These are phyloP conservation scores for Microsporum audouinii DNA, from an alignment of 2,329 filamentous ascomycete genomes.

Conservation along the genomic window DNA sequence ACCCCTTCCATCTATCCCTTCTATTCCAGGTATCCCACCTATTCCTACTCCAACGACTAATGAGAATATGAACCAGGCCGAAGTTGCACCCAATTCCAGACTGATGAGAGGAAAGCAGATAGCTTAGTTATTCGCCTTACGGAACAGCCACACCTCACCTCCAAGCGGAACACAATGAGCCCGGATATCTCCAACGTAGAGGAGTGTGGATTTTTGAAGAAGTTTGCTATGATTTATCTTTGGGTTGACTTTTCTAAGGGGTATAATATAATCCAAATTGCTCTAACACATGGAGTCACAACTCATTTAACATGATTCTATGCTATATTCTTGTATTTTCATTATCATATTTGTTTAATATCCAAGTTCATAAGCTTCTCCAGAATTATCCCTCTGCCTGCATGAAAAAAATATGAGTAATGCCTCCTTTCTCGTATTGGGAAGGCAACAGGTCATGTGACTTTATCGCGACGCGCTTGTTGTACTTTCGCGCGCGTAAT, in stretches of 20 bases:
- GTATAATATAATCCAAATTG: neutral
- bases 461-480: neutral
- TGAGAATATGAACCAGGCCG: neutral
- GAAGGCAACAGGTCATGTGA: neutral
- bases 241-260: neutral
- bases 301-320: constrained; percentile 1
- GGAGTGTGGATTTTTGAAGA: neutral
- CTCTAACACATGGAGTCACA: neutral
- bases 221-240: neutral
- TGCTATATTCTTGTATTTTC: neutral
- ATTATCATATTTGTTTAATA: neutral
- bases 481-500: neutral
- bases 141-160: neutral
- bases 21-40: neutral
- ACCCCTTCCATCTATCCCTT: constrained; percentile 4
- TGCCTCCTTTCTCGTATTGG: neutral
- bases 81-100: neutral
- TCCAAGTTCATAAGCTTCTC: no score
- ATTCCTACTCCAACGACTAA: neutral
- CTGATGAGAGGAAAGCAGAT: neutral
- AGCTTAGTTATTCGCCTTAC: neutral
- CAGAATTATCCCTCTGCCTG: neutral
- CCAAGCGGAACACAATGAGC: neutral
- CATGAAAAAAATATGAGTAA: neutral
- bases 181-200: neutral